These are phyloP conservation scores for Cyclocybe aegerita DNA, from an alignment of 768 basidiomycete genomes.

Conservation along the genomic window DNA sequence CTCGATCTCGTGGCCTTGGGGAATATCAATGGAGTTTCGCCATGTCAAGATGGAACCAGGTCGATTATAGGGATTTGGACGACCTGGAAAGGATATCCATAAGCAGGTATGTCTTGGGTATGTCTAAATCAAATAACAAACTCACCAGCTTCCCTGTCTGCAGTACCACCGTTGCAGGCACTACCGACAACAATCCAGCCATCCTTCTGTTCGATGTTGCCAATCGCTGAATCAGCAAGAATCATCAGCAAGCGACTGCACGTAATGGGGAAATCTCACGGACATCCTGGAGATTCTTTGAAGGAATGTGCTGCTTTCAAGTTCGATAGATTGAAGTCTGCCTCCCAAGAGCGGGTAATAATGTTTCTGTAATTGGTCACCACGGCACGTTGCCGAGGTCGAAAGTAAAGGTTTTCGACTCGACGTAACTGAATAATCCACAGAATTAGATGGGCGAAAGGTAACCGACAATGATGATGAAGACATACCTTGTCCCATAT, in stretches of 20 bases:
- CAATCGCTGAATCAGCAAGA: conserved; percentile 36
- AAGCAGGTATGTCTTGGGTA: not conserved
- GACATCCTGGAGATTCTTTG: conserved; percentile 45
- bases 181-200: conserved; percentile 44
- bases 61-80: conserved; percentile 44
- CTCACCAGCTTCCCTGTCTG: conserved; percentile 31
- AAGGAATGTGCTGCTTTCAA: conserved; percentile 28
- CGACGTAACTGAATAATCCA: conserved; percentile 1
- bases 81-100: conserved; percentile 18
- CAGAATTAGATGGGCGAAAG: not conserved
- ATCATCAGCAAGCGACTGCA: not conserved
- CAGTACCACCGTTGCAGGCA: conserved; percentile 43
- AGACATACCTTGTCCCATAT: conserved; percentile 18
- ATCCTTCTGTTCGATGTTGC: conserved; percentile 47
- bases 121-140: conserved; percentile 7
- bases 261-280: conserved; percentile 12
- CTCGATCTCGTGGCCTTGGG: conserved; percentile 10
- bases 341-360: conserved; percentile 12
- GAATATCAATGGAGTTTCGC: conserved; percentile 21
- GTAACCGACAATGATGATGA: not conserved
- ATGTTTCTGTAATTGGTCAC: not conserved
- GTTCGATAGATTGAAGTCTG: conserved; percentile 16
- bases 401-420: conserved; percentile 10
- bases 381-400: conserved; percentile 7
- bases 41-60: conserved; percentile 46